Conservation (phyloP, 1,284 basidiomycete species). For the Stygiomarasmius scandens region DNA sequence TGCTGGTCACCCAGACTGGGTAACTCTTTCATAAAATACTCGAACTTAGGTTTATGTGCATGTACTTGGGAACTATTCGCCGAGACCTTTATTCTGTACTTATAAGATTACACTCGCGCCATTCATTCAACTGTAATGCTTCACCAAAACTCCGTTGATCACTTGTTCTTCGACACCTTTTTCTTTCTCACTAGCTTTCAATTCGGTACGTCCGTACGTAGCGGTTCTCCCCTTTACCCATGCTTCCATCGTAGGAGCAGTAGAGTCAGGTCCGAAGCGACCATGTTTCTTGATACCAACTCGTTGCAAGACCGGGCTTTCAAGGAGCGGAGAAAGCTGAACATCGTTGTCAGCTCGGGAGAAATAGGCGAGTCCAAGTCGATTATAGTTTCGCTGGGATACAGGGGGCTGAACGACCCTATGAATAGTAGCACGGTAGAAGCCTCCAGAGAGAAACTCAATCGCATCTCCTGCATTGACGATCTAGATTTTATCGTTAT, state of each 20-base stretch:
- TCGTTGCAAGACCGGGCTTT: conserved; percentile 40
- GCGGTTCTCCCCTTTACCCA: conserved; percentile 38
- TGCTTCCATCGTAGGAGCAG: conserved; percentile 36
- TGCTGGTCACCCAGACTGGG: no score
- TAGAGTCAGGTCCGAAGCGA: conserved; percentile 27
- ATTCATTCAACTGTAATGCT: conserved; percentile 54
- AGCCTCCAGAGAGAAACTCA: conserved; percentile 56
- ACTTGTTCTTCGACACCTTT: conserved; percentile 48
- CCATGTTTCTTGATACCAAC: conserved; percentile 28
- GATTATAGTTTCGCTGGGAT: conserved; percentile 47
- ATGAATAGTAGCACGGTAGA: conserved; percentile 44
- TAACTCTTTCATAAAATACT: no score
- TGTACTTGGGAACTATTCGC: no score
- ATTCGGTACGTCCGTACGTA: conserved; percentile 35
- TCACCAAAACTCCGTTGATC: conserved; percentile 48
- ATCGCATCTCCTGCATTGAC: conserved; percentile 62
- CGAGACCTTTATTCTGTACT: no score
- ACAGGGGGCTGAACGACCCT: conserved; percentile 41
- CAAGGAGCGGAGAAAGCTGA: conserved; percentile 36
- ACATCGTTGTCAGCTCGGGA: conserved; percentile 37
- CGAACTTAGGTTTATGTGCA: no score
- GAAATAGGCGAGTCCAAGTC: conserved; percentile 60
- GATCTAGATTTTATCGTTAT: conserved; percentile 35
- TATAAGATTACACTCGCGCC: no score
- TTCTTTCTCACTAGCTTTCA: conserved; percentile 26